phyloP scores from a whole-genome alignment of 768 basidiomycete species.

The Phaeotremella fagi region DNA sequence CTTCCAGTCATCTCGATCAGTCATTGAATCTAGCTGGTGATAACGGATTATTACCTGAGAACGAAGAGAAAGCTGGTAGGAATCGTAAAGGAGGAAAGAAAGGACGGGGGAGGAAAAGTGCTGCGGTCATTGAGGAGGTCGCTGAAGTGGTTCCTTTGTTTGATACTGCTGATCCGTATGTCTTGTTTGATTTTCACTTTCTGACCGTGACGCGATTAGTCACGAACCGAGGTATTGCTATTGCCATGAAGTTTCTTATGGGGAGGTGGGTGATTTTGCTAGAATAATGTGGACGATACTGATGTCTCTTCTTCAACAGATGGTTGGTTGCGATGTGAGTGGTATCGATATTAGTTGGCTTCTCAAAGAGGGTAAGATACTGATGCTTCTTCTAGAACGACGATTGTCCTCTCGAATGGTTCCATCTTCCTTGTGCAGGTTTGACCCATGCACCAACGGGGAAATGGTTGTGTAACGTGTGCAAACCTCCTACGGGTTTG shows the following conservation, averaged over 20 bases:
- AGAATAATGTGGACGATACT: neutral
- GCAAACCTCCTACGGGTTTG: slow-evolving; percentile 18
- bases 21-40: slow-evolving; percentile 12
- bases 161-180: no score
- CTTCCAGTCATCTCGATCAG: slow-evolving; percentile 31
- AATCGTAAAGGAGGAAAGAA: no score
- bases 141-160: slow-evolving; percentile 18
- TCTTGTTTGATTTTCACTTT: no score
- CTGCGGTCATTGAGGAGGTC: slow-evolving; percentile 7
- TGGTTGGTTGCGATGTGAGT: slow-evolving; percentile 47
- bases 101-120: no score
- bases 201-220: slow-evolving; percentile 3
- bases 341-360: neutral
- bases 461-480: slow-evolving; percentile 42
- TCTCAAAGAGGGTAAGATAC: no score
- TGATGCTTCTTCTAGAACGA: slow-evolving; percentile 31
- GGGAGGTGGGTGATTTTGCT: slow-evolving; percentile 19
- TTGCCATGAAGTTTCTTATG: slow-evolving; percentile 44
- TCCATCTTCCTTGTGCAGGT: slow-evolving; percentile 41
- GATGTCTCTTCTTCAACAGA: slow-evolving; percentile 12
- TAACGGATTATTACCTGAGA: no score
- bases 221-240: slow-evolving; percentile 47
- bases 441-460: slow-evolving; percentile 30
- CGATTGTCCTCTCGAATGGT: slow-evolving; percentile 47
- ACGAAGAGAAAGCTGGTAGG: no score